Evolutionary conservation across 2,329 filamentous ascomycete species (phyloP).

Genomic region (Cladosporium sp.): DNA sequence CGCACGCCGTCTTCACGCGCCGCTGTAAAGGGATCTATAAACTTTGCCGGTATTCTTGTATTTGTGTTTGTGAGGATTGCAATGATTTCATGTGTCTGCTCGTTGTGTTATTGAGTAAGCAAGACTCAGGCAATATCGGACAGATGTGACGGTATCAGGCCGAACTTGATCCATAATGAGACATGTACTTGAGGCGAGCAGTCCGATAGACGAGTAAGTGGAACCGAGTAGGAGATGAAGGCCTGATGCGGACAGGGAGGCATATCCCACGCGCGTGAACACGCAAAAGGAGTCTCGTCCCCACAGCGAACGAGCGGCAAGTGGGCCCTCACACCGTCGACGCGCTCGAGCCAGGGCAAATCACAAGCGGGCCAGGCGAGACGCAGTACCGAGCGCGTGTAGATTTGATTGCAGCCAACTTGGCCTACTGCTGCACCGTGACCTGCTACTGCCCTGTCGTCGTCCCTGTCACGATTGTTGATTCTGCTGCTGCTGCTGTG

Average conservation of each 20-base stretch:
- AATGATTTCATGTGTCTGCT: background rate
- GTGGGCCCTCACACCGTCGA: background rate
- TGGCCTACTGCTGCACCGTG: slow-evolving; percentile 6
- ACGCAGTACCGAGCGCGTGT: background rate
- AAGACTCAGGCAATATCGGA: background rate
- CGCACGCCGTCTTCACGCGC: background rate
- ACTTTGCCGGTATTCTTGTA: background rate
- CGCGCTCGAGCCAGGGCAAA: slow-evolving; percentile 2
- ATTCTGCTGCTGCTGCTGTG: background rate
- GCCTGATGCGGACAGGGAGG: background rate
- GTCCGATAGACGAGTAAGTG: background rate
- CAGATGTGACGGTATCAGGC: background rate
- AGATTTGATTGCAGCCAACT: slow-evolving; percentile 5
- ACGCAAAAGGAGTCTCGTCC: slow-evolving; percentile 6
- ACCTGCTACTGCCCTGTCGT: background rate
- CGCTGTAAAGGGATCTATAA: slow-evolving; percentile 9
- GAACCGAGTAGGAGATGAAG: background rate
- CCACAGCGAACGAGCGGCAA: background rate
- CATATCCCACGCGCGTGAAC: background rate
- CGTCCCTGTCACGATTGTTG: background rate
- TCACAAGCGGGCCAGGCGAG: background rate
- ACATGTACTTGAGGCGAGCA: background rate
- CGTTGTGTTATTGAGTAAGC: background rate
- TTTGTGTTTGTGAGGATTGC: background rate
- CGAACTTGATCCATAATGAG: background rate